phyloP scores from a whole-genome alignment of 805 yeast species.

The Limtongozyma cylindracea region DNA sequence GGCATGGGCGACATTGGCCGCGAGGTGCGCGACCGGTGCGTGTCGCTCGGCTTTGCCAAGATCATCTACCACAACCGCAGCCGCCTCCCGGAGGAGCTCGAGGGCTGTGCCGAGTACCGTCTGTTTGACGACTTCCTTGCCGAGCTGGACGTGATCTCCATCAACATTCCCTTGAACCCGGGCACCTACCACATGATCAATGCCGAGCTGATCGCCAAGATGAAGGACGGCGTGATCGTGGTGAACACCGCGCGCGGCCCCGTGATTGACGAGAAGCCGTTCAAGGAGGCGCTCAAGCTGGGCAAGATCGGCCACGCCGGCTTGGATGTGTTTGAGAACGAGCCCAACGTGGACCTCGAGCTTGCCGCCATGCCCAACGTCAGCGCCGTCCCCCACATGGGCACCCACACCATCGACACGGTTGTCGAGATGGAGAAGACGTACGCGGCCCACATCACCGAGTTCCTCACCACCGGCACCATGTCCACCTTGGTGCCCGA shows the following conservation, averaged over 20 bases:
- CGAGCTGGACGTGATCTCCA: slow-evolving; percentile 41
- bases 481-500: slow-evolving; percentile 71
- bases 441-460: slow-evolving; percentile 40
- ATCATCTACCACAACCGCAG: slow-evolving; percentile 52
- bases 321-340: slow-evolving; percentile 52
- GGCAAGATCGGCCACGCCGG: slow-evolving; percentile 52
- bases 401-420: slow-evolving; percentile 58
- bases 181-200: slow-evolving; percentile 48
- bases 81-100: slow-evolving; percentile 31
- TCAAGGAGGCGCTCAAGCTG: slow-evolving; percentile 25
- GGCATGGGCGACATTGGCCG: slow-evolving; percentile 89
- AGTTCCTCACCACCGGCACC: slow-evolving; percentile 36
- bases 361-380: slow-evolving; percentile 37
- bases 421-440: slow-evolving; percentile 59
- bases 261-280: slow-evolving; percentile 39
- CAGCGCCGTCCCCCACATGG: slow-evolving; percentile 74
- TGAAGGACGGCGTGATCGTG: slow-evolving; percentile 58
- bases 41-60: slow-evolving; percentile 53
- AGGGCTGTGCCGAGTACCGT: slow-evolving; percentile 46
- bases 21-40: slow-evolving; percentile 43
- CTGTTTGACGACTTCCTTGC: slow-evolving; percentile 40
- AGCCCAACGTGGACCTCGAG: slow-evolving; percentile 47
- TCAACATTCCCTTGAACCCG: slow-evolving; percentile 56
- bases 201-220: slow-evolving; percentile 28
- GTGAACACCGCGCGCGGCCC: slow-evolving; percentile 85